A percentile compares a stretch with the other conserved stretches of the same genome.
Evolutionary conservation across 148 eudicot genomes (phyloP).

Genomic region (Camellia sinensis): DNA sequence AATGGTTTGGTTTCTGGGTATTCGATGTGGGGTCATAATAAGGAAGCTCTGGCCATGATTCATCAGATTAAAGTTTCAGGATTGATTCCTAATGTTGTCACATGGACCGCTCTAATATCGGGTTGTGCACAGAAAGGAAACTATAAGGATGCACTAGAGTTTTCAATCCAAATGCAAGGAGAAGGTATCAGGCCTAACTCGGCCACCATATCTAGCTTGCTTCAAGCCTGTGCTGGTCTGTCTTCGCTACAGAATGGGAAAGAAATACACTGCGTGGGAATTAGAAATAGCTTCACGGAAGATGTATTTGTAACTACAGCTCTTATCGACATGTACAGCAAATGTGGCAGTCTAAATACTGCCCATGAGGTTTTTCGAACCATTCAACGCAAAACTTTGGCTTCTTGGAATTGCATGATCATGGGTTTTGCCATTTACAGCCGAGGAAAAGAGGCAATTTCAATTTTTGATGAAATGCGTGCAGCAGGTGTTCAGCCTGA

Average conservation of each 20-base stretch:
- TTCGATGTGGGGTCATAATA: slow-evolving; percentile 27
- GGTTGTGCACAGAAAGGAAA: slow-evolving; percentile 52
- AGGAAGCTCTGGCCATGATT: slow-evolving; percentile 42
- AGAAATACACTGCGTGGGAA: slow-evolving; percentile 49
- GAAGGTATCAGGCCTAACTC: slow-evolving; percentile 47
- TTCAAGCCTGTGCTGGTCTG: slow-evolving; percentile 60
- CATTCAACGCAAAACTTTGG: slow-evolving; percentile 34
- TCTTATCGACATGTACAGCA: slow-evolving; percentile 60
- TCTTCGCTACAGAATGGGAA: slow-evolving; percentile 49
- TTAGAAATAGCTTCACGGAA: slow-evolving; percentile 40
- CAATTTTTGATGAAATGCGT: slow-evolving; percentile 43
- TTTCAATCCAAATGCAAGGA: slow-evolving; percentile 42
- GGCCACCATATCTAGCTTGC: slow-evolving; percentile 47
- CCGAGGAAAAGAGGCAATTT: slow-evolving; percentile 41
- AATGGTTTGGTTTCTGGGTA: slow-evolving; percentile 55
- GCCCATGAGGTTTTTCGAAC: slow-evolving; percentile 39
- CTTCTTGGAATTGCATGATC: slow-evolving; percentile 68
- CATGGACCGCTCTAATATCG: slow-evolving; percentile 61
- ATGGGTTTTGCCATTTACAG: slow-evolving; percentile 50
- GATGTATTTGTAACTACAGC: slow-evolving; percentile 47
- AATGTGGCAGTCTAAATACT: slow-evolving; percentile 45
- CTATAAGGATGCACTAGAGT: slow-evolving; percentile 34
- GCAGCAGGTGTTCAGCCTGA: slow-evolving; percentile 43
- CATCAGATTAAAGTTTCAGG: slow-evolving; percentile 40
- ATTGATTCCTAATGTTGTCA: slow-evolving; percentile 40